Evolutionary conservation across 495 filamentous ascomycete genomes (phyloP), one percentile per base, ranked within the genome.

Genomic region (Amorphotheca resinae): DNA sequence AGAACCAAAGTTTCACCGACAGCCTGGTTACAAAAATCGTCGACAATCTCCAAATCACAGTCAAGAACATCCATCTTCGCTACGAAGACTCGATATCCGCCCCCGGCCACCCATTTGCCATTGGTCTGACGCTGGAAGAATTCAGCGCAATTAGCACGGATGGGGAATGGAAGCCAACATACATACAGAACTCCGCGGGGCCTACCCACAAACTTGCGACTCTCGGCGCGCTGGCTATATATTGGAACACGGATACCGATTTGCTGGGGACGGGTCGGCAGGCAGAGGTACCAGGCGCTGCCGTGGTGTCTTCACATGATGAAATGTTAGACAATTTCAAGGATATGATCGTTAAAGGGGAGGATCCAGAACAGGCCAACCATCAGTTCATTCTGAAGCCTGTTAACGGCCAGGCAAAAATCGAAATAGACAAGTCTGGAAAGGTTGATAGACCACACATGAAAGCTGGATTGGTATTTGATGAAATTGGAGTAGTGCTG

Each of bases 41-140:
- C 49, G 89, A 98, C 66, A 98, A 98, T 57, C 71, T 98, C 25
- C 91, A 98, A 61, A 82, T 98, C 44, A 93, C 80, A 17, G 80
- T 98, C 59, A 96, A 93, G 70, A 95, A 95, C 57, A 93, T 98
- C 38, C 91, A 98, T 59, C 73, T 98, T 38, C 82, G 91, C 47
- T 98, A 96, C 60, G 91, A 98, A 59, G 91, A 98, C 59, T 84
- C 87, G n/a, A 82, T 96, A 49, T 86, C 88, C 30, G 85, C 89
- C 7, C 87, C 87, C 1, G 87, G 87, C 9, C 93, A 98, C 60
- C 88, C 93, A 1, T 98, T 98, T 57, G 85, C 91, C 15, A 68
- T 88, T 28, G 91, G 93, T 20, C 50, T 96, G 47, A 96, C 88
- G 1, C 69, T 98, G 41, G 81, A 91, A 52, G 91, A 95, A 58